Evolutionary conservation across 495 filamentous ascomycete genomes (phyloP).

Genomic region (Neurospora sp.): DNA sequence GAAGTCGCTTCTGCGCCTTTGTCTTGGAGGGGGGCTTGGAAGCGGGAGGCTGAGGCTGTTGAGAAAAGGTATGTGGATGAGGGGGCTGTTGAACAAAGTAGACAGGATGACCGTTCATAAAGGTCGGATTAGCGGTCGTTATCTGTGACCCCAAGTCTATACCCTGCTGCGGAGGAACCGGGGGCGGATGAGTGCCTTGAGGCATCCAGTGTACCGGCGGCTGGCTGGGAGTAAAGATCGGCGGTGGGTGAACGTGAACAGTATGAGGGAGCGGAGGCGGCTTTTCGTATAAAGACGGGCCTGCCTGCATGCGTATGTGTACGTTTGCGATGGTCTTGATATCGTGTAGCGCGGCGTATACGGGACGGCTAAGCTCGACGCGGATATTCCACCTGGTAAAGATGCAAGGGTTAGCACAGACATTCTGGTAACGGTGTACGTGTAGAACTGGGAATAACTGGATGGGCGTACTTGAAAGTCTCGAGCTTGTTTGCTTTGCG

Average conservation of each 20-base stretch:
- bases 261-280: slow-evolving; percentile 31
- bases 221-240: neutral
- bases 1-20: slow-evolving; percentile 13
- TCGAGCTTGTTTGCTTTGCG: slow-evolving; percentile 44
- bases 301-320: slow-evolving; percentile 47
- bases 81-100: neutral
- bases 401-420: slow-evolving; percentile 1
- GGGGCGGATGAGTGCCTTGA: neutral
- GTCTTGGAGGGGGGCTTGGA: slow-evolving; percentile 14
- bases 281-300: slow-evolving; percentile 35
- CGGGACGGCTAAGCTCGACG: slow-evolving; percentile 46
- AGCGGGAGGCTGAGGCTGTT: slow-evolving; percentile 9
- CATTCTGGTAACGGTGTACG: neutral
- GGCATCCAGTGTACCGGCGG: neutral
- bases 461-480: slow-evolving; percentile 37
- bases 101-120: neutral
- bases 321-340: slow-evolving; percentile 42
- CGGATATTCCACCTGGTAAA: slow-evolving; percentile 48
- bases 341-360: slow-evolving; percentile 46
- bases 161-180: neutral
- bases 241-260: neutral
- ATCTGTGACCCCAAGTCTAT: neutral
- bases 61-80: slow-evolving; percentile 2
- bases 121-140: neutral
- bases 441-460: neutral